These are phyloP conservation scores for Elsinoe perseae DNA, from an alignment of 2,329 filamentous ascomycete species.

Conservation along the genomic window DNA sequence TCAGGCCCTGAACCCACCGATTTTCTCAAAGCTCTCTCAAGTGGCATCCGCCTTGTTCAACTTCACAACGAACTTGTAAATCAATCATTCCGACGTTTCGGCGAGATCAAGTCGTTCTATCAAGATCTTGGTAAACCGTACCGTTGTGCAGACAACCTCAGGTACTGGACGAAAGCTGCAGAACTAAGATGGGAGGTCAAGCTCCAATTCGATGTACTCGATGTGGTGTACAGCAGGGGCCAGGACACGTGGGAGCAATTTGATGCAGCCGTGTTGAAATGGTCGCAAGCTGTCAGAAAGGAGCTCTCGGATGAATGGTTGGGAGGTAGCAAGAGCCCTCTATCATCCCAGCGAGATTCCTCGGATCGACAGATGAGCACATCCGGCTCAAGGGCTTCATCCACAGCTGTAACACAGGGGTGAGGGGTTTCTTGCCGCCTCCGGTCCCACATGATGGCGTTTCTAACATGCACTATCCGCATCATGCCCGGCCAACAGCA, in stretches of 20 bases:
- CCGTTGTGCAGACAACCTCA: conserved; percentile 82
- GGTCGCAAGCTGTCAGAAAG: conserved; percentile 73
- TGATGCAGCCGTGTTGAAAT: conserved; percentile 71
- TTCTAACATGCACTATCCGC: conserved; percentile 9
- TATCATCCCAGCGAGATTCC: conserved; percentile 3
- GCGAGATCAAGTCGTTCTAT: conserved; percentile 80
- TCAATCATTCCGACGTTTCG: conserved; percentile 78
- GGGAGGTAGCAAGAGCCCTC: not conserved
- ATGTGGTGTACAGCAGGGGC: conserved; percentile 68
- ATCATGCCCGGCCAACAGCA: not conserved
- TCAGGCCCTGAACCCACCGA: conserved; percentile 55
- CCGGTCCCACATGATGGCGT: conserved; percentile 10
- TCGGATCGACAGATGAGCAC: conserved; percentile 5
- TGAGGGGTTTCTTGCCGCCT: conserved; percentile 8
- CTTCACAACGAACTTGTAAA: conserved; percentile 85
- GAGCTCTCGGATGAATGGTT: conserved; percentile 70
- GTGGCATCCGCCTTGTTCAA: conserved; percentile 71
- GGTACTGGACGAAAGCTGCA: conserved; percentile 93
- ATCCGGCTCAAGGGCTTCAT: not conserved
- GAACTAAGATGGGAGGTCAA: conserved; percentile 88
- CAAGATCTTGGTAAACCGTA: conserved; percentile 94
- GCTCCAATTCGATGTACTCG: conserved; percentile 76
- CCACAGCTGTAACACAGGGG: conserved; percentile 2
- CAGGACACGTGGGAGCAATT: conserved; percentile 70
- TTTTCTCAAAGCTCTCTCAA: conserved; percentile 66